Conservation (phyloP, 306 rosid species). For the Lotus japonicus region DNA sequence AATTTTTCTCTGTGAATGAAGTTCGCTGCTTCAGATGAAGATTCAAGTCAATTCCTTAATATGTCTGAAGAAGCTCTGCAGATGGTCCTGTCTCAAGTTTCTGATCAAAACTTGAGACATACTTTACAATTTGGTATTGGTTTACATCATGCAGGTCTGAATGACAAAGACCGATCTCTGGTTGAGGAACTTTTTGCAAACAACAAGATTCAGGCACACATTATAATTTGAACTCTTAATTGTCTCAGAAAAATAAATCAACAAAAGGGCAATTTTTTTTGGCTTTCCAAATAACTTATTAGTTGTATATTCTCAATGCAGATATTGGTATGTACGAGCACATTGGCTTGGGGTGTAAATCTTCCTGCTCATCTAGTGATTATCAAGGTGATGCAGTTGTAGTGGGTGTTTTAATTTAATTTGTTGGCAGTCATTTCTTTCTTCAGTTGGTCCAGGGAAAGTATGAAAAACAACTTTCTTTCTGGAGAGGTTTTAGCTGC, state of each 20-base stretch:
- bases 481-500: background rate
- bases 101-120: conserved; percentile 87
- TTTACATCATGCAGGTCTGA: conserved; percentile 92
- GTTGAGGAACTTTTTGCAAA: conserved; percentile 94
- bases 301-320: conserved; percentile 21
- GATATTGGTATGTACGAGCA: conserved; percentile 96
- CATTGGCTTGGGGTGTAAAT: conserved; percentile 98
- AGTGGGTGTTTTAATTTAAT: conserved; percentile 4
- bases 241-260: background rate
- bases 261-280: background rate
- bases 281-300: conserved; percentile 1
- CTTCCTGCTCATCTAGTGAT: conserved; percentile 98
- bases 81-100: conserved; percentile 89
- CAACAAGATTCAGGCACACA: conserved; percentile 88
- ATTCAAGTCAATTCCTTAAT: conserved; percentile 75
- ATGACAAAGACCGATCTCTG: conserved; percentile 88
- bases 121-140: conserved; percentile 97
- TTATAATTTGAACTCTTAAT: background rate
- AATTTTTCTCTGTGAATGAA: conserved; percentile 27
- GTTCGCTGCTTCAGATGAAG: conserved; percentile 97
- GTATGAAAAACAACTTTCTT: background rate
- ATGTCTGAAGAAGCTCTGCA: conserved; percentile 80
- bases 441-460: background rate
- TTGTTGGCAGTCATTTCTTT: conserved; percentile 5
- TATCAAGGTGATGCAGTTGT: conserved; percentile 59